Evolutionary conservation across 306 rosid genomes (phyloP).

Genomic region (Lotus japonicus): DNA sequence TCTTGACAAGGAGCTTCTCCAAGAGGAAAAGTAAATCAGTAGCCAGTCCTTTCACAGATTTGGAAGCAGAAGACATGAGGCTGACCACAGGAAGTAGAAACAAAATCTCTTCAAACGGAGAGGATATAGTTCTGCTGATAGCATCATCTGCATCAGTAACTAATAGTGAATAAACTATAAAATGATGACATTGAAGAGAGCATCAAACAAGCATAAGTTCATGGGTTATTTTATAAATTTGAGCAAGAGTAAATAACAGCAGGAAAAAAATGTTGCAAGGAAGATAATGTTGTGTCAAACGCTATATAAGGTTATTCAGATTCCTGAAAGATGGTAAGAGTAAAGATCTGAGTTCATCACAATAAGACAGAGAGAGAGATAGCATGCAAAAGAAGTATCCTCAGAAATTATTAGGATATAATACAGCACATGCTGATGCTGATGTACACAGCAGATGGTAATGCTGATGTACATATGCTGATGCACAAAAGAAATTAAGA

Average conservation of each 20-base stretch:
- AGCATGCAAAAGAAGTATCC: constrained; percentile 3
- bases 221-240: constrained; percentile 1
- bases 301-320: not conserved
- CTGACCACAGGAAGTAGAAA: constrained; percentile 70
- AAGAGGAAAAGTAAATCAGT: constrained; percentile 59
- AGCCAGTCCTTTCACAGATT: constrained; percentile 62
- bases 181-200: constrained; percentile 7
- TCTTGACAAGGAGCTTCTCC: constrained; percentile 53
- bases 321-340: not conserved
- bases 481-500: not conserved
- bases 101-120: constrained; percentile 64
- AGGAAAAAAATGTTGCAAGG: not conserved
- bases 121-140: constrained; percentile 29
- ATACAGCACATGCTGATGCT: no score
- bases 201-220: not conserved
- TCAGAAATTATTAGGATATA: not conserved
- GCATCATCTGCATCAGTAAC: constrained; percentile 47
- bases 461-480: no score
- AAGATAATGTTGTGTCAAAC: not conserved
- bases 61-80: constrained; percentile 91
- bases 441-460: no score
- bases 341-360: not conserved
- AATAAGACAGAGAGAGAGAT: not conserved
- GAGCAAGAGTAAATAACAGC: constrained; percentile 3
- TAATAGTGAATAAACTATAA: not conserved